Base-by-base conservation (phyloP, 2,329 filamentous ascomycete genomes). In the Albophoma yamanashiensis region DNA sequence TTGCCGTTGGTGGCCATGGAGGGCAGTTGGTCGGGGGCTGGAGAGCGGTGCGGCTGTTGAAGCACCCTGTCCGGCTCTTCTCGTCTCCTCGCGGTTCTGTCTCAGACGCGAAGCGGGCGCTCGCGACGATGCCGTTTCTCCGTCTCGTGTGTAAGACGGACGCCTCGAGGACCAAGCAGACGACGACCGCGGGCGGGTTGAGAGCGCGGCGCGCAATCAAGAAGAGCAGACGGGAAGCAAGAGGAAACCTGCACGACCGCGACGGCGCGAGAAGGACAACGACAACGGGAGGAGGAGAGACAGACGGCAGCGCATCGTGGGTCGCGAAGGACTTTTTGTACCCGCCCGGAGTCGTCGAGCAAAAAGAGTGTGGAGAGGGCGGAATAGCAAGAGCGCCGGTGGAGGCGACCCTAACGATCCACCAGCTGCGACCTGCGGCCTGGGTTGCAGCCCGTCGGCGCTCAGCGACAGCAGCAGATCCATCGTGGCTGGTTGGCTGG, bases 281-380 rank as follows among this genome's bases (percentile, higher is more conserved):
- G 50, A 55, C 50, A 31, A 55, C 50, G 31, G 50, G 31, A 38
- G 31, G 5, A 31, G 39, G 22, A 42, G 22, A 55, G 38, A 31
- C 20, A 12, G 55, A 17, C 38, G n/a, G 39, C 40, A 39, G 39
- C 56, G 55, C 25, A 56, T 25, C 42, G 39, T 38, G 31, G 53
- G 36, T 31, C 45, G 55, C 59, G 43, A 15, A 55, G 39, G 40
- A 38, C 53, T 61, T 59, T 61, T 61, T 59, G 60, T 61, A 61
- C 55, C 55, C 45, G 58, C 58, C 31, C 58, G 55, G 60, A 55
- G 53, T 22, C 53, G 31, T 27, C 22, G 27, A 58, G 20, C 22
- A 34, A 55, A 53, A 34, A 34, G 47, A 52, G 47, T 31, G 47
- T 52, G 47, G 47, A 52, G 47, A 52, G 14, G 45, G 47, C 8